Conservation (phyloP, 768 basidiomycete genomes). For the Butyriboletus loyo region DNA sequence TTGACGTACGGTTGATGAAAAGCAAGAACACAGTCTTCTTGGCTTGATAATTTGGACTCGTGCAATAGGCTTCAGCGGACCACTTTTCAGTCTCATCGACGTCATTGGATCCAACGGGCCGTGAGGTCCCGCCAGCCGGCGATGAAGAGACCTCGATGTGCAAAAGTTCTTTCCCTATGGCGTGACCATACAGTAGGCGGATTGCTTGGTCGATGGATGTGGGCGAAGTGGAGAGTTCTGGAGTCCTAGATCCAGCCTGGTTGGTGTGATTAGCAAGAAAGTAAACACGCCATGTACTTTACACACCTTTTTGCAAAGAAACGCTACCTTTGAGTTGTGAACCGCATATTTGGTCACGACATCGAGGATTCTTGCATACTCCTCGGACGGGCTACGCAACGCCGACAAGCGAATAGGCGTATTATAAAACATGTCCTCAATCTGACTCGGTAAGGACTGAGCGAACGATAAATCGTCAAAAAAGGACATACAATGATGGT, state of each 20-base stretch:
- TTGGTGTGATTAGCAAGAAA: conserved; percentile 3
- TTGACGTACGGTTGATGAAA: conserved; percentile 87
- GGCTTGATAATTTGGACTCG: conserved; percentile 83
- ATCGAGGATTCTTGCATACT: conserved; percentile 87
- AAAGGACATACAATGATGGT: conserved; percentile 63
- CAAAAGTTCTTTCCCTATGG: conserved; percentile 75
- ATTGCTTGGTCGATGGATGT: conserved; percentile 68
- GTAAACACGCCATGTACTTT: background rate
- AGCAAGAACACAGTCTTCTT: conserved; percentile 84
- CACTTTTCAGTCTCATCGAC: conserved; percentile 49
- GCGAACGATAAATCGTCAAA: background rate
- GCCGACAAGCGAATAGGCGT: conserved; percentile 85
- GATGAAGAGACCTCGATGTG: conserved; percentile 39
- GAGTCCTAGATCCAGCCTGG: conserved; percentile 68
- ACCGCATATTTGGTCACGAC: conserved; percentile 91
- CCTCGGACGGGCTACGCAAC: conserved; percentile 81
- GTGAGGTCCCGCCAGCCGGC: conserved; percentile 23
- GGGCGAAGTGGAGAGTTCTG: conserved; percentile 80
- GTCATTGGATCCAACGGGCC: conserved; percentile 13
- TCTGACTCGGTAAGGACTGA: conserved; percentile 45
- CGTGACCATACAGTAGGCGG: conserved; percentile 74
- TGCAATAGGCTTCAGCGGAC: conserved; percentile 73
- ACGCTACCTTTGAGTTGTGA: conserved; percentile 86
- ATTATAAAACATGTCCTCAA: conserved; percentile 95
- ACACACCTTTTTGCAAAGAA: conserved; percentile 86